Percentiles rank a stretch among this genome's conserved stretches.
Evolutionary conservation across 1,284 basidiomycete genomes (phyloP).

Genomic region (Melampsora americana): DNA sequence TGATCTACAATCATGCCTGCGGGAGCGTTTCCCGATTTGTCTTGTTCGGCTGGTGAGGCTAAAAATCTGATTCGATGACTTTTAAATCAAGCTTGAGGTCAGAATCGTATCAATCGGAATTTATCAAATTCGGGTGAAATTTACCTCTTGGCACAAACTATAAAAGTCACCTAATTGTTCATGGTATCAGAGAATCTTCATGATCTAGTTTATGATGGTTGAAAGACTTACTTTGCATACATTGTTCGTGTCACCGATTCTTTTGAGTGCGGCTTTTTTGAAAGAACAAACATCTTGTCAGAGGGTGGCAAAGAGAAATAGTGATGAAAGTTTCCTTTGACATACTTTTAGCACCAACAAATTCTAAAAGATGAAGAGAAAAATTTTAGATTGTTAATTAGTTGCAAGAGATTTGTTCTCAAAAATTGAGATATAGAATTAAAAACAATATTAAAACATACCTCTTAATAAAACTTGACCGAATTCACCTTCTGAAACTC

Average conservation of each 20-base stretch:
- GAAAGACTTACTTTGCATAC: slow-evolving; percentile 29
- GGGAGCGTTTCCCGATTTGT: slow-evolving; percentile 36
- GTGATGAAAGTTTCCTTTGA: neutral
- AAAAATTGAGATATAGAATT: neutral
- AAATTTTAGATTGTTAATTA: neutral
- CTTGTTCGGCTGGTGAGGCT: neutral
- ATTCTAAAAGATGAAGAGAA: slow-evolving; percentile 14
- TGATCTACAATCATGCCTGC: slow-evolving; percentile 23
- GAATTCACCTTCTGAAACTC: slow-evolving; percentile 40
- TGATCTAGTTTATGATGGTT: neutral
- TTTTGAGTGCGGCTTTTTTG: slow-evolving; percentile 17
- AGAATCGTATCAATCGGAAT: neutral
- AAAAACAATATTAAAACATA: neutral
- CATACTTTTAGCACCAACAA: slow-evolving; percentile 35
- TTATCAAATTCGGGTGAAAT: neutral
- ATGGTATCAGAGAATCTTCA: neutral
- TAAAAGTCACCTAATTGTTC: slow-evolving; percentile 28
- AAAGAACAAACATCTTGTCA: neutral
- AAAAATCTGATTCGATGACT: slow-evolving; percentile 31
- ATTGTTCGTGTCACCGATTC: slow-evolving; percentile 11
- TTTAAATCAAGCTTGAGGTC: neutral
- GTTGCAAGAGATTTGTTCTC: neutral
- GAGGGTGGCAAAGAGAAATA: neutral
- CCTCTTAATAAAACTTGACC: slow-evolving; percentile 29
- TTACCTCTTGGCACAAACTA: slow-evolving; percentile 42